Evolutionary conservation across 176 grass and related monocot genomes (phyloP).

Genomic region (Carex cristatella): DNA sequence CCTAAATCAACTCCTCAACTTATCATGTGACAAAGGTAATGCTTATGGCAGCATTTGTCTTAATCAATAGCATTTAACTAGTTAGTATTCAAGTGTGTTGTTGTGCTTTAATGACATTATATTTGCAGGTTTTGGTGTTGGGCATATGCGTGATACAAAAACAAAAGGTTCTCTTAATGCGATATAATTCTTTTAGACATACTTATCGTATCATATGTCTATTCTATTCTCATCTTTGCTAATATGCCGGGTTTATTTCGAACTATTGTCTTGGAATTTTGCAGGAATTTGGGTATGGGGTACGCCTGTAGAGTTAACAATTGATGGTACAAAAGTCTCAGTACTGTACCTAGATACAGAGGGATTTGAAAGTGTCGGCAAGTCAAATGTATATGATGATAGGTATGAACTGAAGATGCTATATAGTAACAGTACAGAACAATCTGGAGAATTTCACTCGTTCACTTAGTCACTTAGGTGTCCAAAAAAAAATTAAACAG

Average conservation of each 20-base stretch:
- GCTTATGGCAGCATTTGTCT: neutral
- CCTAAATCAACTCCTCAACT: conserved; percentile 88
- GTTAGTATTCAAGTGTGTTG: neutral
- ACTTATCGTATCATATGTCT: neutral
- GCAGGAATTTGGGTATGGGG: conserved; percentile 95
- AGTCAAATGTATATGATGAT: conserved; percentile 99
- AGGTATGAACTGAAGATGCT: conserved; percentile 45
- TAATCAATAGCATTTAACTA: neutral
- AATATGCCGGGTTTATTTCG: neutral
- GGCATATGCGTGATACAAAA: conserved; percentile 94
- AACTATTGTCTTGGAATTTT: conserved; percentile 18
- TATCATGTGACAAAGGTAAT: conserved; percentile 77
- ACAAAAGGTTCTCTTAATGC: conserved; percentile 58
- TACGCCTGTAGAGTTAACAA: conserved; percentile 52
- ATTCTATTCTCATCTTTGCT: neutral
- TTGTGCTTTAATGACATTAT: neutral
- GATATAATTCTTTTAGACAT: conserved; percentile 5
- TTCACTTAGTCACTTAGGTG: neutral
- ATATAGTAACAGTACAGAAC: neutral
- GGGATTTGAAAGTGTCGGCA: conserved; percentile 92
- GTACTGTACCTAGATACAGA: conserved; percentile 85
- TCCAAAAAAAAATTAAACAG: neutral
- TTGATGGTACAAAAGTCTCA: conserved; percentile 73
- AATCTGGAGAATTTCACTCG: neutral
- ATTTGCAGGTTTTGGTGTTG: conserved; percentile 78